A percentile compares a stretch with the other conserved stretches of the same genome.
These are phyloP conservation scores for Spiraea crenata DNA, from an alignment of 331 rosid species.

Conservation along the genomic window DNA sequence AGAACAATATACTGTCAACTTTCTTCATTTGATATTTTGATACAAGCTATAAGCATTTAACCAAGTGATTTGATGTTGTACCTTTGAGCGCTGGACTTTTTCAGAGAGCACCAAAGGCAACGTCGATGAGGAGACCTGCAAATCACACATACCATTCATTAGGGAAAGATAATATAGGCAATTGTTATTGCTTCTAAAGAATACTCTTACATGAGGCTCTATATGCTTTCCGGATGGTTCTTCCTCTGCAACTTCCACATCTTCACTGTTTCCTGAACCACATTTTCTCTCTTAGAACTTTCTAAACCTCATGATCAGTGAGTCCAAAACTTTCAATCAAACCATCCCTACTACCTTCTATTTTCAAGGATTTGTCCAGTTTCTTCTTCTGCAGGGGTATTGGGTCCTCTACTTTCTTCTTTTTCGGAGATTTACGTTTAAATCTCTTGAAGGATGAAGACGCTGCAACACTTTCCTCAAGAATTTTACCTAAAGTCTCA, in stretches of 20 bases:
- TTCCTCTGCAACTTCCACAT: conserved; percentile 52
- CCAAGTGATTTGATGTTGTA: conserved; percentile 28
- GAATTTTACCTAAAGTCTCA: conserved; percentile 20
- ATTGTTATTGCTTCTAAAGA: conserved; percentile 7
- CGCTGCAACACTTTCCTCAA: conserved; percentile 24
- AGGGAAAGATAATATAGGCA: conserved; percentile 14
- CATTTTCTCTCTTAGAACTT: neutral
- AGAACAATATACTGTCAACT: neutral
- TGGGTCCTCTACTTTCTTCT: conserved; percentile 28
- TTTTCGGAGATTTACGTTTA: conserved; percentile 28
- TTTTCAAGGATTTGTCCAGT: conserved; percentile 28
- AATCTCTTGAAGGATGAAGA: conserved; percentile 35
- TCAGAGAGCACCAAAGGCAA: conserved; percentile 90
- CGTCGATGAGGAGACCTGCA: conserved; percentile 71
- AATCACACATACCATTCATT: conserved; percentile 32
- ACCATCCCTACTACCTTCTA: conserved; percentile 34
- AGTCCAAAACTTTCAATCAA: conserved; percentile 8
- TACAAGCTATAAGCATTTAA: conserved; percentile 3
- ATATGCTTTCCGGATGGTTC: conserved; percentile 52
- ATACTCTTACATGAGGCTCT: conserved; percentile 57
- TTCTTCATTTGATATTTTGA: too few species aligned
- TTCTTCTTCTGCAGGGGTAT: conserved; percentile 38
- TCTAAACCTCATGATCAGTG: neutral
- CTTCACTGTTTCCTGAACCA: conserved; percentile 43
- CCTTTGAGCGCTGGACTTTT: conserved; percentile 85